Conservation (phyloP, 164 flowering plant genomes). For the Vitis rotundifolia region DNA sequence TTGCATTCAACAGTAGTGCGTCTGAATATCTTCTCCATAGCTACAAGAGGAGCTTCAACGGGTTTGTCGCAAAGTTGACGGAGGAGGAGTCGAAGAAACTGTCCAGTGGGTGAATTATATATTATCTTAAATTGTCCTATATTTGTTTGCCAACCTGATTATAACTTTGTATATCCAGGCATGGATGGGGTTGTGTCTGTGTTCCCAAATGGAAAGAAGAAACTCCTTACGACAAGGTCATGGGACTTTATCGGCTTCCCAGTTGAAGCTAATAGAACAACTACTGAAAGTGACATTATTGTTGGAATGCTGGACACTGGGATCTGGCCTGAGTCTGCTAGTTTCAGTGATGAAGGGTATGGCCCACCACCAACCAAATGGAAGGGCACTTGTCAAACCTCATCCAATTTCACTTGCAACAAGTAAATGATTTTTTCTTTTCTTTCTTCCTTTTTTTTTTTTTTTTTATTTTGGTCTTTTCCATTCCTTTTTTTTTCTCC, state of each 20-base stretch:
- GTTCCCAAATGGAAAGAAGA: not conserved
- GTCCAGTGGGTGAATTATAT: not conserved
- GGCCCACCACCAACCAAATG: conserved; percentile 23
- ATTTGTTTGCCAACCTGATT: not conserved
- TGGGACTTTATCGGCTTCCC: conserved; percentile 24
- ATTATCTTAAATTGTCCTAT: not conserved
- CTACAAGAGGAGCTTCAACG: not conserved
- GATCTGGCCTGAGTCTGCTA: conserved; percentile 9
- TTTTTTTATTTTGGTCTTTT: no score
- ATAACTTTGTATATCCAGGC: not conserved
- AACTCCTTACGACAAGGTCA: conserved; percentile 20
- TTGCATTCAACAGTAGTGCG: not conserved
- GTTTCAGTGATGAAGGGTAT: conserved; percentile 15
- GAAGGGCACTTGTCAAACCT: conserved; percentile 17
- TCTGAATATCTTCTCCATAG: not conserved
- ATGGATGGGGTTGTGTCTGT: conserved; percentile 2
- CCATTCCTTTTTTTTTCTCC: no score
- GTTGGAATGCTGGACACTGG: conserved; percentile 9
- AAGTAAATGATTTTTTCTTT: conserved; percentile 8
- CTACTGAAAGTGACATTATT: conserved; percentile 13
- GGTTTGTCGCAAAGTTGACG: not conserved
- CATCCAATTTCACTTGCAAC: conserved; percentile 17
- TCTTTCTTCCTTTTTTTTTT: no score
- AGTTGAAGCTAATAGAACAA: not conserved
- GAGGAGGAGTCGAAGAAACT: not conserved